These are phyloP conservation scores for Venturia pyrina DNA, from an alignment of 2,329 filamentous ascomycete species.

Conservation along the genomic window DNA sequence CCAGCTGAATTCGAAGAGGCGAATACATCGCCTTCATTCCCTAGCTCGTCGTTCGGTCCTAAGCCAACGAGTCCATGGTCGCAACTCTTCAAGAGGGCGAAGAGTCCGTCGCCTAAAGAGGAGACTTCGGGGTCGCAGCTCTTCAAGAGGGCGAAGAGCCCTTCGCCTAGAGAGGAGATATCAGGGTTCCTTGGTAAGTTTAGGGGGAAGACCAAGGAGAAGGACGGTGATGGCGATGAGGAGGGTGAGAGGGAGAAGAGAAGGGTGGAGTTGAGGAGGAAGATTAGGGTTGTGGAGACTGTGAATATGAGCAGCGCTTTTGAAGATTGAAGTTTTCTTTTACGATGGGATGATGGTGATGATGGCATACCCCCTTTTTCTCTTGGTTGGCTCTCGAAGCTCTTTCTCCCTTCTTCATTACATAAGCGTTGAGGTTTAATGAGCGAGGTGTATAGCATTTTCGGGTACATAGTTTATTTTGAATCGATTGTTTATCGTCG, in stretches of 20 bases:
- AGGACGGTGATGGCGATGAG: not conserved
- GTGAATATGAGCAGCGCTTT: slow-evolving; percentile 5
- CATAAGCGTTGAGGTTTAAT: not conserved
- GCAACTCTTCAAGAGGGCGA: not conserved
- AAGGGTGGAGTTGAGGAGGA: not conserved
- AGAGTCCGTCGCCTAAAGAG: not conserved
- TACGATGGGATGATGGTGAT: not conserved
- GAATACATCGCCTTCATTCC: not conserved
- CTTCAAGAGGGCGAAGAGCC: not conserved
- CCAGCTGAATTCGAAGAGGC: slow-evolving; percentile 1
- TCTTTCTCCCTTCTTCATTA: not conserved
- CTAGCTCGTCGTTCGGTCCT: not conserved
- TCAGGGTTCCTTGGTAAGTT: not conserved
- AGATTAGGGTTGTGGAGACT: not conserved
- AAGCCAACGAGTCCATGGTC: slow-evolving; percentile 1
- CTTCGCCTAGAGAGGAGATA: not conserved
- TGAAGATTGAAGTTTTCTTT: not conserved
- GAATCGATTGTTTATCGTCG: not conserved
- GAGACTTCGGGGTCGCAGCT: not conserved
- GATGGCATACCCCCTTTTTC: not conserved
- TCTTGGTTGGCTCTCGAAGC: not conserved
- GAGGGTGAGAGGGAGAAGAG: not conserved
- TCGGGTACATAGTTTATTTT: not conserved
- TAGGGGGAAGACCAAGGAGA: not conserved
- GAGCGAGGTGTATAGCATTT: not conserved